Evolutionary conservation across 495 filamentous ascomycete genomes (phyloP).

Genomic region (Podospora pseudopauciseta): DNA sequence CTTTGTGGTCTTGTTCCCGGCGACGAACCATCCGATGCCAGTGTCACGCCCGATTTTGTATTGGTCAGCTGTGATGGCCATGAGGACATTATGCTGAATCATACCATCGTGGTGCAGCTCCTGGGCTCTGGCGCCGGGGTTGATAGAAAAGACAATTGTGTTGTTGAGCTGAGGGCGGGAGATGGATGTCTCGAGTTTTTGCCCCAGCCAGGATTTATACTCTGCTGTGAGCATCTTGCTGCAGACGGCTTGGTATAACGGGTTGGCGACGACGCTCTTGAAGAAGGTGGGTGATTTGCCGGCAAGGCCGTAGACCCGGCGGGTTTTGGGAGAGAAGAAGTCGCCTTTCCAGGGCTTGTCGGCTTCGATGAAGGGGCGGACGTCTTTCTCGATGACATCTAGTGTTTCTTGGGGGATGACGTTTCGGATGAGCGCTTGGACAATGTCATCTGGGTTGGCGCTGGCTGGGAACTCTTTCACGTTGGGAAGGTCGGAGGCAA

Average conservation of each 20-base stretch:
- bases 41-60: slow-evolving; percentile 10
- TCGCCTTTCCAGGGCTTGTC: background rate
- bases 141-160: slow-evolving; percentile 10
- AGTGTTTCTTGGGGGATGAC: too few species aligned
- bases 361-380: too few species aligned
- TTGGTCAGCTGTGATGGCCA: slow-evolving; percentile 7
- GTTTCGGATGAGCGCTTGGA: too few species aligned
- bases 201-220: slow-evolving; percentile 1
- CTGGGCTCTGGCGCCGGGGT: slow-evolving; percentile 4
- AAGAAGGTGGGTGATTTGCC: slow-evolving; percentile 10
- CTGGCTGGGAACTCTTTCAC: too few species aligned
- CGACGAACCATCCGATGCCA: slow-evolving; percentile 27
- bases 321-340: slow-evolving; percentile 10
- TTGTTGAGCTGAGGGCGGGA: slow-evolving; percentile 9
- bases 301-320: slow-evolving; percentile 10
- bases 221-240: background rate
- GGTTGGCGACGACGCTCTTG: slow-evolving; percentile 5
- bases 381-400: too few species aligned
- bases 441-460: too few species aligned
- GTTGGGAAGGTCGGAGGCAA: too few species aligned
- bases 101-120: slow-evolving; percentile 11
- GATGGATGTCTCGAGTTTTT: slow-evolving; percentile 5
- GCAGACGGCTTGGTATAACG: slow-evolving; percentile 8
- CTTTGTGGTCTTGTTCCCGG: slow-evolving; percentile 31
- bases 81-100: slow-evolving; percentile 6